A percentile compares a stretch with the other conserved stretches of the same genome.
Evolutionary conservation across 192 early-diverging fungal genomes (phyloP).

Genomic region (Linnemannia zychae): DNA sequence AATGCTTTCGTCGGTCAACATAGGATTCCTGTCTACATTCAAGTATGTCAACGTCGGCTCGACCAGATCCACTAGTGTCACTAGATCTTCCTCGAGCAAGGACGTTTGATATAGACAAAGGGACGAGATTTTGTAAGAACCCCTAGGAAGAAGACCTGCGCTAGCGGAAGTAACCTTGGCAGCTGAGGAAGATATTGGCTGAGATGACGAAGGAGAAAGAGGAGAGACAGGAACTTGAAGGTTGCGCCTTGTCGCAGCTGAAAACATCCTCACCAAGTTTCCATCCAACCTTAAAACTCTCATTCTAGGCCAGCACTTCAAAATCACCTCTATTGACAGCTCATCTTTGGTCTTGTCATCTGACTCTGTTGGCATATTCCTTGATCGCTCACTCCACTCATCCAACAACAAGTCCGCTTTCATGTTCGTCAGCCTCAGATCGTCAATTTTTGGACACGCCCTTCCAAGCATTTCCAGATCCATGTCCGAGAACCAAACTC

Average conservation of each 20-base stretch:
- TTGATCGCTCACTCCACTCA: background rate
- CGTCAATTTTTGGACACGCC: constrained; percentile 11
- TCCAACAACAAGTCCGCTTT: background rate
- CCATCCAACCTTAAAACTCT: constrained; percentile 20
- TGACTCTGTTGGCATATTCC: background rate
- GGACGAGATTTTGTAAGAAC: constrained; percentile 11
- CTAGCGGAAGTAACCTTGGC: background rate
- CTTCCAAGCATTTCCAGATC: background rate
- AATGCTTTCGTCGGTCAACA: constrained; percentile 13
- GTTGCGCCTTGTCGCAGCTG: background rate
- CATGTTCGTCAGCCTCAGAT: constrained; percentile 17
- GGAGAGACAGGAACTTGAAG: background rate
- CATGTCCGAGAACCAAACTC: constrained; percentile 26
- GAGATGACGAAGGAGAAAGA: background rate
- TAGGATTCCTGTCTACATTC: constrained; percentile 22
- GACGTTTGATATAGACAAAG: constrained; percentile 8
- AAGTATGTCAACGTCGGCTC: constrained; percentile 9
- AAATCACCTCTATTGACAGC: background rate
- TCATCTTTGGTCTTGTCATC: background rate
- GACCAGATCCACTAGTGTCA: constrained; percentile 9
- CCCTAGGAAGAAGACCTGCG: background rate
- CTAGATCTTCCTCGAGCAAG: constrained; percentile 1
- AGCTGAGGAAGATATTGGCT: background rate
- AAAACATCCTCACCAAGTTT: constrained; percentile 7
- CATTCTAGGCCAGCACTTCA: constrained; percentile 21